Percentiles rank a stretch among this genome's conserved stretches.
Evolutionary conservation across 2,329 filamentous ascomycete genomes (phyloP).

Genomic region (Aaosphaeria arxii): DNA sequence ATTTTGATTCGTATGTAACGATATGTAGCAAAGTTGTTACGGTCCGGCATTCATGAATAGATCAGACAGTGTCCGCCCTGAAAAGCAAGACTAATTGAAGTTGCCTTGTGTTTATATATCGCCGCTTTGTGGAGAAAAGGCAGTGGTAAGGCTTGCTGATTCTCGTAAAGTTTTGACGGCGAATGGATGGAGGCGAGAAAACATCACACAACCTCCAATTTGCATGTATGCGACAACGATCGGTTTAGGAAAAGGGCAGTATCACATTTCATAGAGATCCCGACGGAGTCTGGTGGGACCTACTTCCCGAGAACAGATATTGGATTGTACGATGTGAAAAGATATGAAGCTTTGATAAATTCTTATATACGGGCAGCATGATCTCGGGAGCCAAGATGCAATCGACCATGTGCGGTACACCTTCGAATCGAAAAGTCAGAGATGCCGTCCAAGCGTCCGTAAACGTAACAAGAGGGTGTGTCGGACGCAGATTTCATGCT

Average conservation of each 20-base stretch:
- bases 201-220: too few species aligned
- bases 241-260: background rate
- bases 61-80: background rate
- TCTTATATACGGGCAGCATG: too few species aligned
- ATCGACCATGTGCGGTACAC: too few species aligned
- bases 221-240: slow-evolving; percentile 13
- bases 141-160: slow-evolving; percentile 21
- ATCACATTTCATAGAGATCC: background rate
- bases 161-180: slow-evolving; percentile 21
- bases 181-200: background rate
- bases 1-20: too few species aligned
- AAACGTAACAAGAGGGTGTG: slow-evolving; percentile 96
- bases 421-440: slow-evolving; percentile 67
- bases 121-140: slow-evolving; percentile 33
- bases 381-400: too few species aligned
- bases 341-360: too few species aligned
- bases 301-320: too few species aligned
- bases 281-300: too few species aligned
- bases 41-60: slow-evolving; percentile 24
- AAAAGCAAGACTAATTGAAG: slow-evolving; percentile 39
- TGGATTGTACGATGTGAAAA: too few species aligned
- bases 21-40: slow-evolving; percentile 35
- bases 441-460: slow-evolving; percentile 98
- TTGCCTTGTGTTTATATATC: slow-evolving; percentile 32
- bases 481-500: slow-evolving; percentile 98